Evolutionary conservation across 805 yeast genomes (phyloP), one percentile per base, ranked within the genome.

Genomic region (Saccharomycopsis capsularis): DNA sequence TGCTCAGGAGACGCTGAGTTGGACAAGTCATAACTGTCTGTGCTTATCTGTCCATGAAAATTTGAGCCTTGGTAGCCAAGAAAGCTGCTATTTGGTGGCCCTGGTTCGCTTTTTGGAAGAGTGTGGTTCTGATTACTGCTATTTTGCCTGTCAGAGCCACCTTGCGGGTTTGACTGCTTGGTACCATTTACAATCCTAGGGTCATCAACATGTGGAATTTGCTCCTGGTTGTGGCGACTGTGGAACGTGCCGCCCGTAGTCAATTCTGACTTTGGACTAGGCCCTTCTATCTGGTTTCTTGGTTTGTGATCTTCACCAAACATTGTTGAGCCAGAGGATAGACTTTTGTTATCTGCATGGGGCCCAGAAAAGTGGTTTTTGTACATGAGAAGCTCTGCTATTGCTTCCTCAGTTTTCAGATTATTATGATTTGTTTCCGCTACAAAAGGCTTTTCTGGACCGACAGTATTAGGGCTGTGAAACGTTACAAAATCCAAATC

Each of bases 321-420:
- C 15, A 43, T 34, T 13, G 47, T 43, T 7, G 47, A 43, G 7
- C 47, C 47, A 6, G 47, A 43, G 13, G 34, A 43, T 7, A 40
- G 47, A 35, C 47, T 43, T 11, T 23, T 15, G 4, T 30, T 23
- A 11, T 40, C 34, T 7, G 32, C 13, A 29, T 7, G 7, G 13
- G 7, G 13, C 13, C 32, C 32, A 7, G 13, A 9, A 29, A n/a
- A n/a, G n/a, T n/a, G n/a, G 13, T 29, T 7, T 29, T 29, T 29
- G 13, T 29, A 29, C 32, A 29, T 29, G 32, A 13, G 13, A 29
- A 29, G 13, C 13, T 29, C 32, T 13, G 32, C 32, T 29, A 13
- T 29, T n/a, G n/a, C n/a, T n/a, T n/a, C n/a, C n/a, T n/a, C n/a
- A n/a, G n/a, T n/a, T n/a, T n/a, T n/a, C n/a, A n/a, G n/a, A n/a